Conservation (phyloP, 1,284 basidiomycete genomes). For the Naganishia albida region DNA sequence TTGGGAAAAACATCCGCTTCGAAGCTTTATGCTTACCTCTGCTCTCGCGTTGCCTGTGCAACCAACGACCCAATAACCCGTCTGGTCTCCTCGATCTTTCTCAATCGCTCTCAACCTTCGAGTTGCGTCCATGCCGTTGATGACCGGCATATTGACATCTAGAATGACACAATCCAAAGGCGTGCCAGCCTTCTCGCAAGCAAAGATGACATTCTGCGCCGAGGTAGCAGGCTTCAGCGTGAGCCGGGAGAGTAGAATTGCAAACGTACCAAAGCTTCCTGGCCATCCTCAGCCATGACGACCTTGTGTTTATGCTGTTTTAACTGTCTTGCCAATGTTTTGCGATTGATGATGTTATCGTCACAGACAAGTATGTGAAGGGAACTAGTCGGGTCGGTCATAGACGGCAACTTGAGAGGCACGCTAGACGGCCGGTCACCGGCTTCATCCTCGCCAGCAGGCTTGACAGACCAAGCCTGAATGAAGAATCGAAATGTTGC, state of each 20-base stretch:
- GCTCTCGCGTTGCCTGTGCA: conserved; percentile 33
- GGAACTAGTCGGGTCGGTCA: neutral
- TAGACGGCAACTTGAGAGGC: conserved; percentile 6
- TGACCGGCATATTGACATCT: conserved; percentile 33
- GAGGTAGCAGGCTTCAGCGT: neutral
- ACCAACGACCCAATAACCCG: conserved; percentile 29
- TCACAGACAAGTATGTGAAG: conserved; percentile 30
- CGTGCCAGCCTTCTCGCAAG: conserved; percentile 25
- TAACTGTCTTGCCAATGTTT: conserved; percentile 24
- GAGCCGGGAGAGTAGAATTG: neutral
- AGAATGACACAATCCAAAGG: conserved; percentile 31
- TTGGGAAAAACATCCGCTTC: neutral
- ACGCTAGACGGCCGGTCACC: conserved; percentile 14
- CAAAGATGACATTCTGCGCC: conserved; percentile 21
- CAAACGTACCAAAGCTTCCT: conserved; percentile 27
- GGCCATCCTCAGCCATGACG: conserved; percentile 27
- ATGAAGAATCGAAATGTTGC: conserved; percentile 28
- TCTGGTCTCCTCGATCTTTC: conserved; percentile 11
- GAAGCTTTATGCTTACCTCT: neutral
- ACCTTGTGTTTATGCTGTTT: conserved; percentile 24
- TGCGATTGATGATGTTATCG: conserved; percentile 66
- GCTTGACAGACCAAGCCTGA: conserved; percentile 15
- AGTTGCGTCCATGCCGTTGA: conserved; percentile 24
- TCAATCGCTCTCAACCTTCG: conserved; percentile 16
- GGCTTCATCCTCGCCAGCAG: neutral